These are phyloP conservation scores for Alternaria panax DNA, from an alignment of 2,329 filamentous ascomycete genomes.

Conservation along the genomic window DNA sequence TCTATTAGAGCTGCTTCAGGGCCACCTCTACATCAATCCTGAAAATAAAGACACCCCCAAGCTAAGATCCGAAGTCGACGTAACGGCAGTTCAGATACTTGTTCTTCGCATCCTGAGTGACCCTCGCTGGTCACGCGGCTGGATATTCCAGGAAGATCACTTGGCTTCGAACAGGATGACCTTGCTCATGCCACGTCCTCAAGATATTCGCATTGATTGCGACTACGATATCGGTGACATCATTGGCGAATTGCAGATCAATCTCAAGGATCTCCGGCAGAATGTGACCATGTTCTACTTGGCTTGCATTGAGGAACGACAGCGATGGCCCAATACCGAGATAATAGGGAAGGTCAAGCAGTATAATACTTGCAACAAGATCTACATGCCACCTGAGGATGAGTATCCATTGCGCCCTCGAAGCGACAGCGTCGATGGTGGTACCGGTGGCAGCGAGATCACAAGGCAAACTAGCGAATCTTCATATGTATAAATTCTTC, in stretches of 20 bases:
- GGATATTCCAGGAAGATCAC: constrained; percentile 37
- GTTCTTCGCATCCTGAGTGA: constrained; percentile 25
- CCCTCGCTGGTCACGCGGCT: constrained; percentile 27
- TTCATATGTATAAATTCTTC: neutral
- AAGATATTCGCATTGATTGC: neutral
- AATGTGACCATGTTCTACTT: constrained; percentile 27
- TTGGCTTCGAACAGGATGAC: constrained; percentile 23
- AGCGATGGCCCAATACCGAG: constrained; percentile 11
- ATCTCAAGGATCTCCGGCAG: constrained; percentile 17
- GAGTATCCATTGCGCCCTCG: neutral
- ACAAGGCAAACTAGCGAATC: neutral
- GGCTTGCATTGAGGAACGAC: constrained; percentile 9
- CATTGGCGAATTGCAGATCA: constrained; percentile 22
- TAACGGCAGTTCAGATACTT: constrained; percentile 14
- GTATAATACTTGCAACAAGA: constrained; percentile 30
- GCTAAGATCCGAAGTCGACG: neutral
- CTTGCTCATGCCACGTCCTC: constrained; percentile 22
- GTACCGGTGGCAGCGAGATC: neutral
- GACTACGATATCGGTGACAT: constrained; percentile 12
- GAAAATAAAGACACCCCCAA: neutral
- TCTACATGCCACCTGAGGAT: neutral
- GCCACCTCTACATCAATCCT: constrained; percentile 8
- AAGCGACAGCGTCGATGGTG: neutral
- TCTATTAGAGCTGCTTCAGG: constrained; percentile 14
- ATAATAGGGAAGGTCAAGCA: constrained; percentile 28